Evolutionary conservation across 352 stramenopile species (phyloP).

Genomic region (Globisporangium viniferum): DNA sequence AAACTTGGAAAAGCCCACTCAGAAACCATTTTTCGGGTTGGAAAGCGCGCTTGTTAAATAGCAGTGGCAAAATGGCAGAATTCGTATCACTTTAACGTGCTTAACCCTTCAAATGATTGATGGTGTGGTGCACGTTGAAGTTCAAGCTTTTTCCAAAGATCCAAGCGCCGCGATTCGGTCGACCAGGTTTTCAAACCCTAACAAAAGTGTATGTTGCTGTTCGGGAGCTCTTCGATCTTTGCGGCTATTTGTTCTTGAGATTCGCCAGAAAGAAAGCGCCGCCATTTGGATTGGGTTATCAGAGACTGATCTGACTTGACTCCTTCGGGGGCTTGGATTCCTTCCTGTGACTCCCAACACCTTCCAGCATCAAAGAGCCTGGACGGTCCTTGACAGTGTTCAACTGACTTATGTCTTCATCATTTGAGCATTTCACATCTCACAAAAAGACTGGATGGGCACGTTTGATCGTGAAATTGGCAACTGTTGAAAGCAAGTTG

Average conservation of each 20-base stretch:
- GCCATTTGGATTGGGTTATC: too few species aligned
- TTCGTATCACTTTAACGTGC: neutral
- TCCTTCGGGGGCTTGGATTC: too few species aligned
- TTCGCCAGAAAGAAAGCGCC: neutral
- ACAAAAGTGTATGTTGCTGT: neutral
- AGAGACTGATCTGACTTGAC: too few species aligned
- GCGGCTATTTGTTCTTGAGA: neutral
- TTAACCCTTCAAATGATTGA: neutral
- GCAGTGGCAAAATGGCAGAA: too few species aligned
- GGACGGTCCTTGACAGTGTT: too few species aligned
- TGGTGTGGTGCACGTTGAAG: neutral
- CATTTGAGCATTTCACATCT: too few species aligned
- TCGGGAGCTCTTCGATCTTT: neutral
- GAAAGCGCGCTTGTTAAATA: neutral
- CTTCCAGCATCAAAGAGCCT: too few species aligned
- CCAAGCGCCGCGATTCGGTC: neutral
- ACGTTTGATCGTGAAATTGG: too few species aligned
- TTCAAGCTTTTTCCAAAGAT: neutral
- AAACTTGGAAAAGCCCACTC: neutral
- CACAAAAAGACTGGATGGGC: too few species aligned
- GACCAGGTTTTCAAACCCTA: neutral
- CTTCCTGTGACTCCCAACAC: too few species aligned
- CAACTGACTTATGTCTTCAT: too few species aligned
- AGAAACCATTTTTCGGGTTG: neutral
- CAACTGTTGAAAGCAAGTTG: neutral